Evolutionary conservation across 2,329 filamentous ascomycete species (phyloP).

Genomic region (Dactylonectria estremocensis): DNA sequence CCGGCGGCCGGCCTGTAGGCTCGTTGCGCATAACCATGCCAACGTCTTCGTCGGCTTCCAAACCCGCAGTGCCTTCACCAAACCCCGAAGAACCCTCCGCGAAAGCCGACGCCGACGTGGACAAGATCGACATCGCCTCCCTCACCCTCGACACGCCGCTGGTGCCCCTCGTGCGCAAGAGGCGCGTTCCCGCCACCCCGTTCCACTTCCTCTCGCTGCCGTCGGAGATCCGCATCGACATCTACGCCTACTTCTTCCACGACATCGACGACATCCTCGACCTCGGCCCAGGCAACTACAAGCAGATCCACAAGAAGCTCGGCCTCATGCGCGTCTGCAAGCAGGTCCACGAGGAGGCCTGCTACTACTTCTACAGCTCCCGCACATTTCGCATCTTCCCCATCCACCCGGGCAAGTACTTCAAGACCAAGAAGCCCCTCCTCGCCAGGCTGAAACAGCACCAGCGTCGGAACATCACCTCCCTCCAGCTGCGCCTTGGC

Average conservation of each 20-base stretch:
- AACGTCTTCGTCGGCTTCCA: slow-evolving; percentile 46
- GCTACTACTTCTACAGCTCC: slow-evolving; percentile 76
- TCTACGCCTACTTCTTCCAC: slow-evolving; percentile 77
- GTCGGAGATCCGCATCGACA: slow-evolving; percentile 77
- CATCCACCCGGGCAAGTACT: slow-evolving; percentile 74
- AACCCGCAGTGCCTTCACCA: slow-evolving; percentile 23
- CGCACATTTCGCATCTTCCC: slow-evolving; percentile 78
- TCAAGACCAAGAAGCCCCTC: slow-evolving; percentile 81
- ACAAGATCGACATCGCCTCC: slow-evolving; percentile 58
- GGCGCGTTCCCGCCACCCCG: slow-evolving; percentile 56
- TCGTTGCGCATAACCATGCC: slow-evolving; percentile 44
- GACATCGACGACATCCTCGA: slow-evolving; percentile 71
- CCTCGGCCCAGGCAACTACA: slow-evolving; percentile 77
- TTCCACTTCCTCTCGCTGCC: slow-evolving; percentile 80
- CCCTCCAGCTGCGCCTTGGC: slow-evolving; percentile 79
- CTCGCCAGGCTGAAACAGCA: slow-evolving; percentile 74
- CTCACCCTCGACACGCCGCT: slow-evolving; percentile 60
- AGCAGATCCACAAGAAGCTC: slow-evolving; percentile 72
- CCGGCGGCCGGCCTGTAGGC: slow-evolving; percentile 30
- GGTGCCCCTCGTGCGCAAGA: slow-evolving; percentile 51
- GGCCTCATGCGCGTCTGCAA: slow-evolving; percentile 73
- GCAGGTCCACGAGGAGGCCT: slow-evolving; percentile 74
- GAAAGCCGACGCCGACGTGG: slow-evolving; percentile 55
- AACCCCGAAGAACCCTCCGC: neutral
- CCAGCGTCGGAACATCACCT: slow-evolving; percentile 73